These are phyloP conservation scores for Trichosporon ovoides DNA, from an alignment of 1,284 basidiomycete genomes.

Conservation along the genomic window DNA sequence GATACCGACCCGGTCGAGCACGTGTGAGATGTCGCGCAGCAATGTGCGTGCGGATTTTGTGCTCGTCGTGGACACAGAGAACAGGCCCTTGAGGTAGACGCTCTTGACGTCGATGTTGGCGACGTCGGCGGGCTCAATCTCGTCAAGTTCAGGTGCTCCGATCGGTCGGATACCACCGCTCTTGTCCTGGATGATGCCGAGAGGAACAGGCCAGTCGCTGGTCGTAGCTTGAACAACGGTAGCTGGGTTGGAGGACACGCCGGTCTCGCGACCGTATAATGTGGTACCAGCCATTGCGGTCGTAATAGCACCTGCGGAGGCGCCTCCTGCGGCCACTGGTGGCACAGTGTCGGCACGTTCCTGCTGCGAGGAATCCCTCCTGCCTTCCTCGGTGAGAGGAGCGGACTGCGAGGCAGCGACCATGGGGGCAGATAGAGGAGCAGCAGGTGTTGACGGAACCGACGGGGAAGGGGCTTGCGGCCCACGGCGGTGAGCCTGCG, in stretches of 20 bases:
- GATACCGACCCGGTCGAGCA: constrained; percentile 88
- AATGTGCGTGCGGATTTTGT: constrained; percentile 78
- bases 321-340: constrained; percentile 53
- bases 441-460: constrained; percentile 24
- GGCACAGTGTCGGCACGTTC: constrained; percentile 38
- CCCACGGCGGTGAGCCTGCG: constrained; percentile 49
- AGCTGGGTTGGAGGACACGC: constrained; percentile 12
- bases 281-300: constrained; percentile 30
- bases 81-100: constrained; percentile 80
- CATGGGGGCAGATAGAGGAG: constrained; percentile 62
- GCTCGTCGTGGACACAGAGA: constrained; percentile 92
- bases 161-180: constrained; percentile 21
- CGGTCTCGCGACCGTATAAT: constrained; percentile 27
- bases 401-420: neutral
- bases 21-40: constrained; percentile 75
- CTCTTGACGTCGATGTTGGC: constrained; percentile 64
- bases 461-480: constrained; percentile 23
- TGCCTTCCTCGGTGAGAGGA: neutral
- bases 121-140: constrained; percentile 24
- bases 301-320: constrained; percentile 46
- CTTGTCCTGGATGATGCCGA: constrained; percentile 20
- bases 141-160: constrained; percentile 18
- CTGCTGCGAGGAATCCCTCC: neutral
- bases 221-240: constrained; percentile 18
- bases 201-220: constrained; percentile 24